phyloP scores from a whole-genome alignment of 2,329 filamentous ascomycete genomes.

The Xylariaceae sp. region DNA sequence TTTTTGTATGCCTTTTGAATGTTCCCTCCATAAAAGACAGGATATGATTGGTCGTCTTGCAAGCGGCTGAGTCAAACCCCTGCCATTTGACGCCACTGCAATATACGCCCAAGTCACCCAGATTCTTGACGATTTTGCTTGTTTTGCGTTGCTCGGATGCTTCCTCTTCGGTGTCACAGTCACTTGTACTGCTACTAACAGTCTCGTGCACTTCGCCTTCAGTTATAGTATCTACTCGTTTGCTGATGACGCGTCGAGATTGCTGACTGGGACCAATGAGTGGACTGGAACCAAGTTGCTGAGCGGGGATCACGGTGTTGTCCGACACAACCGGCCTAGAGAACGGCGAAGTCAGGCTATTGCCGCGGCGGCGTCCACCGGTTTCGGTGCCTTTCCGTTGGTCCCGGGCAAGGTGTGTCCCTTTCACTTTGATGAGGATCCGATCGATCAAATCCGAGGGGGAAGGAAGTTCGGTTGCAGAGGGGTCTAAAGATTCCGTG shows the following conservation, averaged over 20 bases:
- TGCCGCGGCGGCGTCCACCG: constrained; percentile 51
- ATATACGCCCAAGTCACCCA: constrained; percentile 82
- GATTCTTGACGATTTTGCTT: constrained; percentile 80
- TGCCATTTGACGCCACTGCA: constrained; percentile 74
- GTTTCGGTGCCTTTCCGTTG: constrained; percentile 41
- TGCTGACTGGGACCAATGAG: constrained; percentile 49
- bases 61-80: constrained; percentile 73
- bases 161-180: constrained; percentile 69
- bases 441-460: constrained; percentile 80
- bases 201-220: constrained; percentile 53
- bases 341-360: constrained; percentile 77
- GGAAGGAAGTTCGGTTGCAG: constrained; percentile 68
- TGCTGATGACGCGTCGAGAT: constrained; percentile 45
- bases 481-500: constrained; percentile 67
- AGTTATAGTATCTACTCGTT: constrained; percentile 54
- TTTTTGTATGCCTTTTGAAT: constrained; percentile 76
- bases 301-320: constrained; percentile 47
- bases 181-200: constrained; percentile 65
- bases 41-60: constrained; percentile 87
- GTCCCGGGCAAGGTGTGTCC: constrained; percentile 56
- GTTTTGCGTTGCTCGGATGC: constrained; percentile 56
- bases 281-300: constrained; percentile 52
- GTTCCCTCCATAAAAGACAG: constrained; percentile 91
- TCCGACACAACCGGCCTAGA: constrained; percentile 61
- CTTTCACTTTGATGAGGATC: constrained; percentile 93